These are phyloP conservation scores for Aspergillus cristatus DNA, from an alignment of 495 filamentous ascomycete genomes.

Conservation along the genomic window DNA sequence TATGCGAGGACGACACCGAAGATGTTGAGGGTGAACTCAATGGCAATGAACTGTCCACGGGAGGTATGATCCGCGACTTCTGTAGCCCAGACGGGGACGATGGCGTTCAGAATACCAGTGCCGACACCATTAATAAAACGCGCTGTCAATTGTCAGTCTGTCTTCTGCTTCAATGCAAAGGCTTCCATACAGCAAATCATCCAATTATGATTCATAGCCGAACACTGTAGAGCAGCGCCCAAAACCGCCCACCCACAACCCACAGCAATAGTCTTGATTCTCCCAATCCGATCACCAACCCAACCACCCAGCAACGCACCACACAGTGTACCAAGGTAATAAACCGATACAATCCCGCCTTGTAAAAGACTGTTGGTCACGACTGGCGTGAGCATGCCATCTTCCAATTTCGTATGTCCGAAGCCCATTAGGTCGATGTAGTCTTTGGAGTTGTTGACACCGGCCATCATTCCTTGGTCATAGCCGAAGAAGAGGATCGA, in stretches of 20 bases:
- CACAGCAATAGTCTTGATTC: slow-evolving; percentile 52
- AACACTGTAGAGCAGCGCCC: slow-evolving; percentile 51
- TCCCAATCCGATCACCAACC: slow-evolving; percentile 51
- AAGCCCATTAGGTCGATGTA: slow-evolving; percentile 61
- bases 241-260: slow-evolving; percentile 49
- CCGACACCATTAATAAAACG: slow-evolving; percentile 59
- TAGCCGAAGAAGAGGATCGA: slow-evolving; percentile 57
- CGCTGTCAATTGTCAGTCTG: slow-evolving; percentile 26
- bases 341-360: slow-evolving; percentile 60
- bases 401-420: slow-evolving; percentile 45
- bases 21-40: slow-evolving; percentile 67
- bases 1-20: slow-evolving; percentile 66
- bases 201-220: slow-evolving; percentile 57
- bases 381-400: slow-evolving; percentile 37
- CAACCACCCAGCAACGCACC: slow-evolving; percentile 53
- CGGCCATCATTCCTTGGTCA: slow-evolving; percentile 68
- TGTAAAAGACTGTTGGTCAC: slow-evolving; percentile 55
- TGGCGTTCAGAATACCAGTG: slow-evolving; percentile 65
- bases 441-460: slow-evolving; percentile 57
- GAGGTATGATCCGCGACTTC: slow-evolving; percentile 60
- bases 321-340: slow-evolving; percentile 59
- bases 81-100: slow-evolving; percentile 64
- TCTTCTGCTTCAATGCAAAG: background rate
- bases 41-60: slow-evolving; percentile 60
- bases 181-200: slow-evolving; percentile 53